Evolutionary conservation across 2,329 filamentous ascomycete species (phyloP).

Genomic region (Apiospora sp.): DNA sequence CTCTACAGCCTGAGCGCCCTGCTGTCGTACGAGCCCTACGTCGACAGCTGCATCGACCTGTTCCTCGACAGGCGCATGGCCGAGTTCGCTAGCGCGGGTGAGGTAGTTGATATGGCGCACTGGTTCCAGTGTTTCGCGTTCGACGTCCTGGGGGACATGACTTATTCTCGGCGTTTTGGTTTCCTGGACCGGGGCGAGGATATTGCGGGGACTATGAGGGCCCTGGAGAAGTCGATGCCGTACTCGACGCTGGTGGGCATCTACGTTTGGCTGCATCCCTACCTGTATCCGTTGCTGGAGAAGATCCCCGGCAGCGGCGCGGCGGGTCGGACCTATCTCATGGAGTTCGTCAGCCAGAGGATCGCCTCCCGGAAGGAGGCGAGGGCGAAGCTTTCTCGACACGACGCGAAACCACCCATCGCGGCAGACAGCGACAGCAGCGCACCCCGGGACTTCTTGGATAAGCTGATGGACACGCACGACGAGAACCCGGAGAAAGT

Average conservation of each 20-base stretch:
- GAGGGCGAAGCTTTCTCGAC: not conserved
- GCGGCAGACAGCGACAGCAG: not conserved
- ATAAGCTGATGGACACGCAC: not conserved
- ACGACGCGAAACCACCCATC: no score
- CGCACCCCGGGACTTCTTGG: not conserved
- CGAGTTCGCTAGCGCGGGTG: not conserved
- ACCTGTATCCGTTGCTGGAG: not conserved
- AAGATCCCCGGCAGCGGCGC: not conserved
- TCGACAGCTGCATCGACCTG: not conserved
- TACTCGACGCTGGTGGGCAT: conserved; percentile 1
- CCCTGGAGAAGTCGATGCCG: not conserved
- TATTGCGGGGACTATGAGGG: conserved; percentile 25
- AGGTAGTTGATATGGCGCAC: conserved; percentile 36
- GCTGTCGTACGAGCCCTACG: conserved; percentile 12
- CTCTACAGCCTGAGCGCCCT: conserved; percentile 13
- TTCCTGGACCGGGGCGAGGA: conserved; percentile 38
- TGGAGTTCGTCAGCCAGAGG: not conserved
- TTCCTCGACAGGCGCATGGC: not conserved
- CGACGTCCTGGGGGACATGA: conserved; percentile 38
- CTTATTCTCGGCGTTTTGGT: conserved; percentile 33
- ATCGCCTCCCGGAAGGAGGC: not conserved
- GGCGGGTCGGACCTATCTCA: not conserved
- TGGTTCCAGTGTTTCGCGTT: conserved; percentile 37
- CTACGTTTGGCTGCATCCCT: not conserved
- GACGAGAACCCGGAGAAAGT: not conserved